These are phyloP conservation scores for Cafeteria roenbergensis DNA, from an alignment of 108 stramenopile genomes.

Conservation along the genomic window DNA sequence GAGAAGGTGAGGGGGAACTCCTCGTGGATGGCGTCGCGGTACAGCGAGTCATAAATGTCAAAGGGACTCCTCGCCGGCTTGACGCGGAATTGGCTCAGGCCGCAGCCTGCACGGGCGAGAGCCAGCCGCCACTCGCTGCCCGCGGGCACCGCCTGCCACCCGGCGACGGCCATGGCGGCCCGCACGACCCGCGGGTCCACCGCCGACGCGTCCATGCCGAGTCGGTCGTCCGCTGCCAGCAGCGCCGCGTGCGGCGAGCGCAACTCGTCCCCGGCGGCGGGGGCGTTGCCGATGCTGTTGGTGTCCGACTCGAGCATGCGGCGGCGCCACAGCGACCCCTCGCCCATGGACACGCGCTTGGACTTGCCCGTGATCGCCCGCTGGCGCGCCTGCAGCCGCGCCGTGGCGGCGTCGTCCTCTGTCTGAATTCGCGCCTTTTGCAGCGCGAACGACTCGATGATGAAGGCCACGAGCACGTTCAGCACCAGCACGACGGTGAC, in stretches of 20 bases:
- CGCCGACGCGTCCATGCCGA: too few relatives aligned
- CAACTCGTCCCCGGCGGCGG: background rate
- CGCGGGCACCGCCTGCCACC: background rate
- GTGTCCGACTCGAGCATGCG: background rate
- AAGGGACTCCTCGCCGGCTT: background rate
- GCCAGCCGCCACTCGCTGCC: background rate
- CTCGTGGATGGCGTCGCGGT: background rate
- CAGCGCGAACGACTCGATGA: slow-evolving; percentile 3
- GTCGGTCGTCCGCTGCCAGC: too few relatives aligned
- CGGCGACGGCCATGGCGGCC: too few relatives aligned
- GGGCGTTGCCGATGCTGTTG: background rate
- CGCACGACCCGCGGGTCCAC: too few relatives aligned
- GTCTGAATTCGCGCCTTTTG: background rate
- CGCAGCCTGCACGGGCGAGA: background rate
- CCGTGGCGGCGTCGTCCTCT: background rate
- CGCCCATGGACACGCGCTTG: background rate
- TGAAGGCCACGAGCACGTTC: slow-evolving; percentile 5
- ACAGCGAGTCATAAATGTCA: background rate
- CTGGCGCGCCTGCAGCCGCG: too few relatives aligned
- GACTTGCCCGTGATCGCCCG: background rate
- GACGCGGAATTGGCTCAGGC: background rate
- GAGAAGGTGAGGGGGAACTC: background rate
- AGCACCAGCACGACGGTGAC: background rate
- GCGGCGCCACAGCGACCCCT: background rate
- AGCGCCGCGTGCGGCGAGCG: background rate